Base-by-base conservation (phyloP, 345 rosid species). In the Melaleuca alternifolia region DNA sequence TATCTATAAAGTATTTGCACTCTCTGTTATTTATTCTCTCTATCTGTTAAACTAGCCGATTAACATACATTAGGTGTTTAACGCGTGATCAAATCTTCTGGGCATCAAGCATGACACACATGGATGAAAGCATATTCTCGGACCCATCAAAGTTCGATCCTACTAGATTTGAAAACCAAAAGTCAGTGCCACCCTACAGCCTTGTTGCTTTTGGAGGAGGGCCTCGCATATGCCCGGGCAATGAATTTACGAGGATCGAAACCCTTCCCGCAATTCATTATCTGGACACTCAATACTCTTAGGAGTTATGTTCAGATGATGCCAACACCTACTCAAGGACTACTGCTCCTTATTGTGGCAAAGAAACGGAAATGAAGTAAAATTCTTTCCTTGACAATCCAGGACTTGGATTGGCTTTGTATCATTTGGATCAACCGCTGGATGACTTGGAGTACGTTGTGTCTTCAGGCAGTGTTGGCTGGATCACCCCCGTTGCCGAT, bases 171-270 rank as follows among this genome's bases (percentile, higher is more conserved):
- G 93, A 92, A 85, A 92, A 90, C 81, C 92, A 88, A 30, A 76
- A 88, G 57, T 87, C 92, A 33, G 76, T 89, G 54, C 93, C 83
- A 7, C 90, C 92, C 3, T 92, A 83, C 33, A n/a, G n/a, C 88
- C 92, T 85, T 54, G n/a, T 91, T n/a, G n/a, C n/a, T n/a, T n/a
- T n/a, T n/a, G n/a, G n/a, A n/a, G n/a, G n/a, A 10, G 94, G 94
- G 3, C 90, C 92, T 26, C 89, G 91, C 85, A 90, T 90, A 26
- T 91, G 94, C 89, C 93, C 94, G 21, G 93, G 94, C 77, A 85
- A 87, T 8, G 93, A 90, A 85, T 90, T 92, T 88, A 94, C 93
- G 30, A 90, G 89, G 91, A 87, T 90, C 24, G 94, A 93, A 89
- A 91, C 89, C 48, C 91, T 91, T 2, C 89, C 91, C 46, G 46